phyloP scores from a whole-genome alignment of 306 rosid species.

The Begonia peltatifolia region DNA sequence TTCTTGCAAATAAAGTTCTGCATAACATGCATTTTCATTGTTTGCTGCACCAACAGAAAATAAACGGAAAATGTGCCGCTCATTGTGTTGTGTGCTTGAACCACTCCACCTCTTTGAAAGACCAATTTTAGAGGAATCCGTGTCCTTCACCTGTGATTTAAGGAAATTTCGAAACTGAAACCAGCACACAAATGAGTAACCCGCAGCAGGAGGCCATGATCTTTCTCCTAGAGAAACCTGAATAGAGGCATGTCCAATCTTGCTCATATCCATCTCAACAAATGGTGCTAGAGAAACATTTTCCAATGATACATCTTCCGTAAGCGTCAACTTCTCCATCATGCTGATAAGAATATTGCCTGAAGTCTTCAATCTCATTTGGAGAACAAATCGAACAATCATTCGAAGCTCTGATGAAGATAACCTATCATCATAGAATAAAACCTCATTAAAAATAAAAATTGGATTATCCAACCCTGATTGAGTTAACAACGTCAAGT shows the following conservation, averaged over 20 bases:
- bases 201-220: conserved; percentile 99
- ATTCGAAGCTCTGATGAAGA: conserved; percentile 72
- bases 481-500: conserved; percentile 4
- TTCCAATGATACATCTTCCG: conserved; percentile 71
- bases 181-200: conserved; percentile 99
- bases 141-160: conserved; percentile 58
- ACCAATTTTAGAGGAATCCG: conserved; percentile 45
- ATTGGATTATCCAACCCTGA: conserved; percentile 4
- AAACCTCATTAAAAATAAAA: conserved; percentile 10
- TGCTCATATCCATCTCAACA: conserved; percentile 93
- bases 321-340: conserved; percentile 79
- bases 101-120: conserved; percentile 46
- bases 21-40: conserved; percentile 57
- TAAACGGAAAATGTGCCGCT: conserved; percentile 44
- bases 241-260: conserved; percentile 85
- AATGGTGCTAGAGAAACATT: conserved; percentile 80
- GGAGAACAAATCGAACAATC: conserved; percentile 65
- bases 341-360: conserved; percentile 70
- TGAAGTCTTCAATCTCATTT: conserved; percentile 66
- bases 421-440: conserved; percentile 49
- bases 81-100: conserved; percentile 37
- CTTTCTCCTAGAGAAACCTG: conserved; percentile 99
- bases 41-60: conserved; percentile 88
- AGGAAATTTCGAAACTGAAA: conserved; percentile 77
- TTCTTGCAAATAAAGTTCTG: conserved; percentile 90